Percentiles rank a stretch among this genome's conserved stretches.
Evolutionary conservation across 768 basidiomycete species (phyloP).

Genomic region (Tylopilus plumbeoviolaceoides): DNA sequence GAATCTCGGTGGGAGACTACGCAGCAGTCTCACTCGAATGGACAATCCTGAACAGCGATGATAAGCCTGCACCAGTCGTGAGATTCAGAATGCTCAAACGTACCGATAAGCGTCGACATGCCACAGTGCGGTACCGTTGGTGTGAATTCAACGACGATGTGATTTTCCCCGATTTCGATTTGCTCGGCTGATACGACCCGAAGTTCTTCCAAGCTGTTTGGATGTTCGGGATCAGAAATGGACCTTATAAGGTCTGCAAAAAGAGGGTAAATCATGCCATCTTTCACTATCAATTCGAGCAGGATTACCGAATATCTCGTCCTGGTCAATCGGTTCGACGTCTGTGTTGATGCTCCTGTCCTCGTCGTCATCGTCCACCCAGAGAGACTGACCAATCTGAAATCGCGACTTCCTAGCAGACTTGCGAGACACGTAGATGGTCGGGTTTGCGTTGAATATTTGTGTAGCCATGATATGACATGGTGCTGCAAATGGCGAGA

Average conservation of each 20-base stretch:
- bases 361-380: constrained; percentile 49
- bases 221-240: constrained; percentile 95
- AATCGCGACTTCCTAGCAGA: constrained; percentile 39
- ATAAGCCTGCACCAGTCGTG: not conserved
- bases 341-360: constrained; percentile 38
- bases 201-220: constrained; percentile 89
- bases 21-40: constrained; percentile 86
- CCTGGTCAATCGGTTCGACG: constrained; percentile 74
- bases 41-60: constrained; percentile 57
- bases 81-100: not conserved
- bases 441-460: constrained; percentile 89
- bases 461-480: constrained; percentile 44
- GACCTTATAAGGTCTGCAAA: constrained; percentile 79
- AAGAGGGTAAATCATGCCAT: not conserved
- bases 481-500: not conserved
- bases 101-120: constrained; percentile 95
- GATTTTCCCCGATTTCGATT: constrained; percentile 59
- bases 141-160: constrained; percentile 86
- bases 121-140: constrained; percentile 98
- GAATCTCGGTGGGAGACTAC: constrained; percentile 88
- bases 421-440: constrained; percentile 58
- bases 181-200: constrained; percentile 92
- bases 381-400: constrained; percentile 49
- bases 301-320: constrained; percentile 83
- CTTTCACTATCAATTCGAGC: not conserved